Evolutionary conservation across 257 asterid species (phyloP).

Genomic region (Primulina tabacum): DNA sequence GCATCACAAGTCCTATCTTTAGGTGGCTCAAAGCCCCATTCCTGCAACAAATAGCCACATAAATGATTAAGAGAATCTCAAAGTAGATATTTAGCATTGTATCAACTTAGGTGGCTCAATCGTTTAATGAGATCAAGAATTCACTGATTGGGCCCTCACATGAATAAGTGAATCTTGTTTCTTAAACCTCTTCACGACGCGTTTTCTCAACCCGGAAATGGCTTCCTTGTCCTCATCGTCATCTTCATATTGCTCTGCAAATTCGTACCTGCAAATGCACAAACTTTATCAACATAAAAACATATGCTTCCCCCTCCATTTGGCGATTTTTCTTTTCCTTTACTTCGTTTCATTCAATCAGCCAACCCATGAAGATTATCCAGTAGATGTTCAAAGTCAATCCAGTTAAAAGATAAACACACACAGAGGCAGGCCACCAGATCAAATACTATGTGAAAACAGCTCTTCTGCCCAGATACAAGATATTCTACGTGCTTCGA

Average conservation of each 20-base stretch:
- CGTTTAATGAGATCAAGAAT: background rate
- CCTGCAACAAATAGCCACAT: slow-evolving; percentile 33
- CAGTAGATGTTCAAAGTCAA: background rate
- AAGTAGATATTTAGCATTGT: background rate
- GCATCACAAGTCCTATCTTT: slow-evolving; percentile 36
- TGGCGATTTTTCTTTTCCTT: background rate
- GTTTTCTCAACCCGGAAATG: slow-evolving; percentile 48
- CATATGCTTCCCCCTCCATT: background rate
- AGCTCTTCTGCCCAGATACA: background rate
- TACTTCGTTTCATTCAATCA: background rate
- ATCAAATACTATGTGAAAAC: background rate
- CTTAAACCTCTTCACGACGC: slow-evolving; percentile 50
- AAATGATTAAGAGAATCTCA: background rate
- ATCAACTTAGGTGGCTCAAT: background rate
- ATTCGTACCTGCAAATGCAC: slow-evolving; percentile 43
- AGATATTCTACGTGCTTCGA: background rate
- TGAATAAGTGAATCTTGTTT: slow-evolving; percentile 43
- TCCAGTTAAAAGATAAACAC: background rate
- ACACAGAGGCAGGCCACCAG: background rate
- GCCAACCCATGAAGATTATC: too few species aligned
- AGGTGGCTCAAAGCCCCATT: slow-evolving; percentile 69
- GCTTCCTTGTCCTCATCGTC: slow-evolving; percentile 68
- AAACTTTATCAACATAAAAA: slow-evolving; percentile 1
- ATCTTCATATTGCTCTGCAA: slow-evolving; percentile 63
- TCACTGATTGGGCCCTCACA: slow-evolving; percentile 30